Evolutionary conservation across 1,139 yeast species (phyloP).

Genomic region (Candida sanyaensis): DNA sequence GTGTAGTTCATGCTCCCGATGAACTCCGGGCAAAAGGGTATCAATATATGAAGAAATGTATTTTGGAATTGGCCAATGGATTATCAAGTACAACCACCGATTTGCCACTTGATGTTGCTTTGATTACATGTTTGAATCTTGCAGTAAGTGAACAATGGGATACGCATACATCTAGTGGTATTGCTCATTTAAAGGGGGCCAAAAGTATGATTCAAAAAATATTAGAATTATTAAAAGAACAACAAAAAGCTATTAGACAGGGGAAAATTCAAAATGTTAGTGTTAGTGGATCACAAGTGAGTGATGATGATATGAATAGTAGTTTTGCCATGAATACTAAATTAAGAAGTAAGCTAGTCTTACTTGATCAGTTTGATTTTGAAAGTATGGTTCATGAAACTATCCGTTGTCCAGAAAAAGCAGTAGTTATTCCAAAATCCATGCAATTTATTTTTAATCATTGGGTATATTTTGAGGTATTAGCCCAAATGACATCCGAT

Average conservation of each 20-base stretch:
- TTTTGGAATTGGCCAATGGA: slow-evolving; percentile 59
- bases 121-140: slow-evolving; percentile 62
- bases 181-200: slow-evolving; percentile 69
- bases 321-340: slow-evolving; percentile 14
- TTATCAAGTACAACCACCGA: slow-evolving; percentile 34
- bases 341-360: slow-evolving; percentile 28
- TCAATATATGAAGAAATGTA: slow-evolving; percentile 60
- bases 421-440: slow-evolving; percentile 37
- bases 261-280: slow-evolving; percentile 12
- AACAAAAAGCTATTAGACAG: slow-evolving; percentile 20
- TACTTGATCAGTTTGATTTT: slow-evolving; percentile 40
- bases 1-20: slow-evolving; percentile 34
- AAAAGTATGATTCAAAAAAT: slow-evolving; percentile 59
- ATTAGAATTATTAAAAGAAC: slow-evolving; percentile 31
- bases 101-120: slow-evolving; percentile 64
- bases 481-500: slow-evolving; percentile 64
- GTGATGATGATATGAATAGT: slow-evolving; percentile 3
- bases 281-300: not conserved
- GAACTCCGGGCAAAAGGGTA: slow-evolving; percentile 51
- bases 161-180: slow-evolving; percentile 63
- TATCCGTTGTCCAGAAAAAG: slow-evolving; percentile 3
- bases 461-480: slow-evolving; percentile 67
- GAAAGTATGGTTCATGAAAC: slow-evolving; percentile 26
- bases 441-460: slow-evolving; percentile 59
- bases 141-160: slow-evolving; percentile 74